Evolutionary conservation across 345 rosid species (phyloP), one percentile per base, ranked within the genome.

Genomic region (Citrus unshiu): DNA sequence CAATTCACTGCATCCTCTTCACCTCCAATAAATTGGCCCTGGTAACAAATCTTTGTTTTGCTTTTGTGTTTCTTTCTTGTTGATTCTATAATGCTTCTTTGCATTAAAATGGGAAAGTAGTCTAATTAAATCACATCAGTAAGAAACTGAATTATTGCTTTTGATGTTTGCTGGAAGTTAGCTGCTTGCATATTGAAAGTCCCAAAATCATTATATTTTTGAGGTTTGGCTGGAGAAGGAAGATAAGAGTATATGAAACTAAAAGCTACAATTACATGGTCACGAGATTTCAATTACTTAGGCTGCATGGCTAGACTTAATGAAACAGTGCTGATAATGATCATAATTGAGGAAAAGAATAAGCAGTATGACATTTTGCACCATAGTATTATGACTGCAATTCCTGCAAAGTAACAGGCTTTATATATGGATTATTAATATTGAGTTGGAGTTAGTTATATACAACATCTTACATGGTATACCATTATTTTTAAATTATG

Each of bases 21-120:
- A 37, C 40, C 40, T 37, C 40, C 40, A 37, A 37, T 37, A 37
- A 35, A 37, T 37, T 37, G 67, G 79, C 90, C 68, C 89, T 89
- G 92, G 98, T 92, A 51, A 79, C 71, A 35, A 9, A 0, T 69
- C 19, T 25, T 43, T 74, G 51, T 62, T 64, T 62, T 71, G 46
- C 71, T 74, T 74, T 80, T 21, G 21, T n/a, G 35, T 46, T 58
- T 18, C 57, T 24, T 18, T 43, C 25, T 64, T 7, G 34, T 13
- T 3, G 7, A 57, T 49, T 68, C 37, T 76, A 8, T 29, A 10
- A 5, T 64, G 34, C 22, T 39, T 76, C 10, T 16, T 19, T 46
- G 29, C 27, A 12, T 25, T 40, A 19, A 46, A 54, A 29, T 30
- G 34, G 59, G 14, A 70, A 29, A 62, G 12, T 25, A 34, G 21